Evolutionary conservation across 2,329 filamentous ascomycete species (phyloP).

Genomic region (Ophiocordyceps polyrhachis-furcata): DNA sequence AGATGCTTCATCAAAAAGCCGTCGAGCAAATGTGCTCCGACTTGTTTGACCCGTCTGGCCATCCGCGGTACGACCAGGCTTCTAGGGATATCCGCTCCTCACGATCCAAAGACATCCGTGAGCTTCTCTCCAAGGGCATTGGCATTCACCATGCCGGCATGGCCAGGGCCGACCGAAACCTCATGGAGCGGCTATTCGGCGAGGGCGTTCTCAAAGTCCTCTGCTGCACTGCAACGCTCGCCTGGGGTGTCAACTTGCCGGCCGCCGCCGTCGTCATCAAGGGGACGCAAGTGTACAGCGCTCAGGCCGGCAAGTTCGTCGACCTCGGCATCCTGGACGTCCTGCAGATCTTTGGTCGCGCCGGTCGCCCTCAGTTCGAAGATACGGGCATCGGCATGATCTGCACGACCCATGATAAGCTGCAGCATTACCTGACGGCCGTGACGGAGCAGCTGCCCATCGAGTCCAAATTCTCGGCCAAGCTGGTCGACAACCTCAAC

Average conservation of each 20-base stretch:
- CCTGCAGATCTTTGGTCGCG: constrained; percentile 94
- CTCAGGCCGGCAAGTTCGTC: constrained; percentile 96
- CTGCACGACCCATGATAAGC: constrained; percentile 85
- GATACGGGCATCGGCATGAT: constrained; percentile 98
- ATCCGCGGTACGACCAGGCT: constrained; percentile 65
- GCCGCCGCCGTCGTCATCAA: constrained; percentile 99
- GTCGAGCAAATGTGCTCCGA: constrained; percentile 61
- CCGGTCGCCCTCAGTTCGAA: constrained; percentile 91
- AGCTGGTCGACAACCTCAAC: constrained; percentile 90
- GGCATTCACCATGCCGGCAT: constrained; percentile 96
- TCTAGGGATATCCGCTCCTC: constrained; percentile 71
- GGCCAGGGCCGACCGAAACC: constrained; percentile 79
- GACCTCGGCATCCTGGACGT: constrained; percentile 95
- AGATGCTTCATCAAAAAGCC: constrained; percentile 72
- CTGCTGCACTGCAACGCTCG: constrained; percentile 92
- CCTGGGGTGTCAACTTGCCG: constrained; percentile 96
- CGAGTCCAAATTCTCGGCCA: constrained; percentile 86
- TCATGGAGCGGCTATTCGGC: constrained; percentile 84
- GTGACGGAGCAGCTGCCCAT: constrained; percentile 95
- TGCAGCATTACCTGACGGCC: constrained; percentile 77
- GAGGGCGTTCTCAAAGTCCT: constrained; percentile 92
- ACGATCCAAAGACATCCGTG: constrained; percentile 70
- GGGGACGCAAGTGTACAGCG: constrained; percentile 93
- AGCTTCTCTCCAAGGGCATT: constrained; percentile 76
- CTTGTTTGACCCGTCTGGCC: constrained; percentile 62